These are phyloP conservation scores for Barnettozyma vustinii DNA, from an alignment of 805 yeast species.

Conservation along the genomic window DNA sequence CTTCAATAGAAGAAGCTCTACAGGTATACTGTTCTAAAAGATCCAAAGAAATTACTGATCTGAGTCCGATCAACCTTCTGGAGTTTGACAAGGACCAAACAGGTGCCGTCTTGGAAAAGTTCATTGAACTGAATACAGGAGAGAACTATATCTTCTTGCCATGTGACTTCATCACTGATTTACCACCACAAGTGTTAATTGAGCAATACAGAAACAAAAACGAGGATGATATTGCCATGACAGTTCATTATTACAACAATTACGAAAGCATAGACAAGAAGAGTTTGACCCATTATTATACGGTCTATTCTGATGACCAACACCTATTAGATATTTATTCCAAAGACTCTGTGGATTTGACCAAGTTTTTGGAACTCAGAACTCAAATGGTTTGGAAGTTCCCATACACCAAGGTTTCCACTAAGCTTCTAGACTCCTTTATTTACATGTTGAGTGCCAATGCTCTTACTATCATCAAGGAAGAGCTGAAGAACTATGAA, in stretches of 20 bases:
- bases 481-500: slow-evolving; percentile 25
- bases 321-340: slow-evolving; percentile 70
- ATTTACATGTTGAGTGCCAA: slow-evolving; percentile 59
- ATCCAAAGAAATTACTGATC: slow-evolving; percentile 24
- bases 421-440: slow-evolving; percentile 66
- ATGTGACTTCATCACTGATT: slow-evolving; percentile 88
- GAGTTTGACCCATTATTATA: slow-evolving; percentile 59
- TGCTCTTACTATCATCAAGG: slow-evolving; percentile 45
- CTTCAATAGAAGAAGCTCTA: slow-evolving; percentile 44
- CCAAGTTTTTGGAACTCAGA: slow-evolving; percentile 70
- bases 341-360: slow-evolving; percentile 60
- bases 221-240: slow-evolving; percentile 63
- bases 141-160: slow-evolving; percentile 76
- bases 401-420: slow-evolving; percentile 73
- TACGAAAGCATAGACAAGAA: slow-evolving; percentile 79
- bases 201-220: slow-evolving; percentile 76
- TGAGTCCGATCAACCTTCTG: slow-evolving; percentile 36
- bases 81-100: slow-evolving; percentile 46
- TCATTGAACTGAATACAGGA: slow-evolving; percentile 35
- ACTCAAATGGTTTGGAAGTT: slow-evolving; percentile 87
- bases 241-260: slow-evolving; percentile 69
- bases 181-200: slow-evolving; percentile 83
- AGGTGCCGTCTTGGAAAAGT: slow-evolving; percentile 56
- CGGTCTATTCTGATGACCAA: slow-evolving; percentile 50
- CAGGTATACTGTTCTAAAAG: slow-evolving; percentile 40